Percentiles rank a stretch among this genome's conserved stretches.
Conservation (phyloP, 345 rosid genomes). For the Eucalyptus erythrocorys region DNA sequence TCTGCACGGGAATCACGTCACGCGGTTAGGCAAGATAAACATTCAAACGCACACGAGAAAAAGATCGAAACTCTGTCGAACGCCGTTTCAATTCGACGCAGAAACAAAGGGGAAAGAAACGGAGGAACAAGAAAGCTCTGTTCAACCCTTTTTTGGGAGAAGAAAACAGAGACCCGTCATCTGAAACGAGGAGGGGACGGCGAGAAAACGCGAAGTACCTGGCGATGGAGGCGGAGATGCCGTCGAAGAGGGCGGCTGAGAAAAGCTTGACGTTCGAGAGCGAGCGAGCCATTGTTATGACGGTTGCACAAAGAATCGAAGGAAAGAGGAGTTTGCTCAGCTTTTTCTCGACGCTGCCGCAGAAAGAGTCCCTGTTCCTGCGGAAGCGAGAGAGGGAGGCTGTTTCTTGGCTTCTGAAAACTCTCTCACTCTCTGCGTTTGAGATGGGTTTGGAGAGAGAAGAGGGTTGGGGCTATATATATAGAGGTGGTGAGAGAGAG, state of each 20-base stretch:
- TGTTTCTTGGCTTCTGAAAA: not conserved
- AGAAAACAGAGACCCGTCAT: not conserved
- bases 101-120: not conserved
- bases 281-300: conserved; percentile 29
- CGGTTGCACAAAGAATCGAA: not conserved
- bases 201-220: conserved; percentile 3
- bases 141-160: not conserved
- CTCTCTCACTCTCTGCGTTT: not conserved
- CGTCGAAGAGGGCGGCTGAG: conserved; percentile 19
- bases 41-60: not conserved
- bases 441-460: not conserved
- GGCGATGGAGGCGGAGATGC: conserved; percentile 15
- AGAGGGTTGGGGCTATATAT: not conserved
- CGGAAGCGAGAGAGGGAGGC: too few species aligned
- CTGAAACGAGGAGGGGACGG: not conserved
- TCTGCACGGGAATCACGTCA: not conserved
- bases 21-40: not conserved
- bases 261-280: conserved; percentile 26
- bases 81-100: not conserved
- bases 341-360: not conserved
- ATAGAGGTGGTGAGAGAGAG: not conserved
- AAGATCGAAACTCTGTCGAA: not conserved
- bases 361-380: not conserved
- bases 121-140: not conserved
- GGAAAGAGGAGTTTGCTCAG: not conserved